These are phyloP conservation scores for Multifurca ochricompacta DNA, from an alignment of 768 basidiomycete species.

Conservation along the genomic window DNA sequence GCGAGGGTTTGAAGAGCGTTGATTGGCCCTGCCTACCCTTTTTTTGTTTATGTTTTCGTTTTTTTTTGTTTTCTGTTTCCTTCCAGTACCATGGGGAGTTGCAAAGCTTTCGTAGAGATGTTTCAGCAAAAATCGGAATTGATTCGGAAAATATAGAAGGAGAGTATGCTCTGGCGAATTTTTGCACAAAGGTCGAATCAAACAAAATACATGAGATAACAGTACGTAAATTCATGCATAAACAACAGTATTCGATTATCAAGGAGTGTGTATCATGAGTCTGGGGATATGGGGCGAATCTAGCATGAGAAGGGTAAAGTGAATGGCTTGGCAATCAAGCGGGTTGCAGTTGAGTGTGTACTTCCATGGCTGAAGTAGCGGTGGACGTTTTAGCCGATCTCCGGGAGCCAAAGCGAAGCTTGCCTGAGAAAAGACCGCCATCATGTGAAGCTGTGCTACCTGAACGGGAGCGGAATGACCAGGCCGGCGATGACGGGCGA, in stretches of 20 bases:
- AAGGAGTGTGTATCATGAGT: constrained; percentile 19
- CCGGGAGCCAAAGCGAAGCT: constrained; percentile 67
- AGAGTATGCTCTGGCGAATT: constrained; percentile 12
- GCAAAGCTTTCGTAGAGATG: neutral
- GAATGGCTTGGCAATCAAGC: neutral
- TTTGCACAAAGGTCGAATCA: neutral
- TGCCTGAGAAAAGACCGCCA: constrained; percentile 61
- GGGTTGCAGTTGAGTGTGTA: neutral
- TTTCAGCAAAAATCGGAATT: constrained; percentile 1
- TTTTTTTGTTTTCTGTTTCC: too few relatives aligned
- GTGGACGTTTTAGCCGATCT: constrained; percentile 39
- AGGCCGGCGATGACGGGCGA: constrained; percentile 72
- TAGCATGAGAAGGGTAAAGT: neutral
- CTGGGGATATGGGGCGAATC: neutral
- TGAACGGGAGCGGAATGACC: constrained; percentile 77
- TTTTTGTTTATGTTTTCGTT: neutral
- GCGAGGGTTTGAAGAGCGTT: neutral
- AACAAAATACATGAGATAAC: constrained; percentile 15
- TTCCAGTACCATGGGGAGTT: neutral
- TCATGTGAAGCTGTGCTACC: constrained; percentile 70
- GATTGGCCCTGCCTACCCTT: neutral
- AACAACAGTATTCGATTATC: constrained; percentile 19
- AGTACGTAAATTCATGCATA: constrained; percentile 12
- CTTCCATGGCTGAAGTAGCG: constrained; percentile 15
- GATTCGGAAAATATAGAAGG: constrained; percentile 1